phyloP scores from a whole-genome alignment of 2,329 filamentous ascomycete genomes.

The Colletotrichum limetticola region DNA sequence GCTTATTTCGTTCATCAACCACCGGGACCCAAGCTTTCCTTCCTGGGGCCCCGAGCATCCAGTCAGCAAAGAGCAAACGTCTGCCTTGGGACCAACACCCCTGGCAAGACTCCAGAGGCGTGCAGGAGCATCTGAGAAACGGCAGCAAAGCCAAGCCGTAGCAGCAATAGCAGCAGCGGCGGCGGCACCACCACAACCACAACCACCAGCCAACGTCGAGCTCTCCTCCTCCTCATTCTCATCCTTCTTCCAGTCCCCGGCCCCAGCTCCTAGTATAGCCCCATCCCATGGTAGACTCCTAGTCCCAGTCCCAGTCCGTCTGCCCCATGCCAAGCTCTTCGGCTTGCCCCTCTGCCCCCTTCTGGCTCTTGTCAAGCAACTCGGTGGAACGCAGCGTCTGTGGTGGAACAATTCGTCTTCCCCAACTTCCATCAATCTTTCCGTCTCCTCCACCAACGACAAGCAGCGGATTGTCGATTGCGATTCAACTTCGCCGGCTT shows the following conservation, averaged over 20 bases:
- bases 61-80: conserved; percentile 3
- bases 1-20: not conserved
- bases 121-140: not conserved
- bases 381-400: conserved; percentile 34
- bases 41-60: conserved; percentile 12
- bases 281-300: not conserved
- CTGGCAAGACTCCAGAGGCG: conserved; percentile 14
- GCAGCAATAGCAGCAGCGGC: not conserved
- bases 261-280: not conserved
- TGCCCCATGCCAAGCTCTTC: conserved; percentile 34
- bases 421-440: conserved; percentile 34
- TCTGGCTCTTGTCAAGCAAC: conserved; percentile 28
- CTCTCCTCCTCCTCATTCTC: not conserved
- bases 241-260: not conserved
- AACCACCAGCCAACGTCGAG: not conserved
- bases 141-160: not conserved
- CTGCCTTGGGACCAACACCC: conserved; percentile 18
- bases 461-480: conserved; percentile 22
- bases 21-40: conserved; percentile 20
- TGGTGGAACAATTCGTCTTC: conserved; percentile 38
- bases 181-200: not conserved
- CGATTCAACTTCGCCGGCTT: conserved; percentile 11
- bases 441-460: conserved; percentile 38
- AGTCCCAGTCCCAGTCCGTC: conserved; percentile 12
- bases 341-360: conserved; percentile 26